Conservation (phyloP, 352 stramenopile species). For the Elongisporangium anandrum region DNA sequence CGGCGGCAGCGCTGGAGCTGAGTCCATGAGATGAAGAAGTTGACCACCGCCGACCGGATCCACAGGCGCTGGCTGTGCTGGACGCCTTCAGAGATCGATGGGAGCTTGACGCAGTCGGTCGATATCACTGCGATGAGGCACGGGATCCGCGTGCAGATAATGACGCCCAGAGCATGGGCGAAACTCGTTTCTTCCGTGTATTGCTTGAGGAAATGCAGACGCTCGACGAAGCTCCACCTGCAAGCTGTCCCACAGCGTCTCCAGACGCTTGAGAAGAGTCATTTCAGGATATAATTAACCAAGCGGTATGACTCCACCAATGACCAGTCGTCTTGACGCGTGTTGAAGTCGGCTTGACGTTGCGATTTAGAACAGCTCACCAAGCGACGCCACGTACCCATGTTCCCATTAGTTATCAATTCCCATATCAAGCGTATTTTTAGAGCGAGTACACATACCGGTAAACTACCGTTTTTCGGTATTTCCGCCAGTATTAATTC, state of each 20-base stretch:
- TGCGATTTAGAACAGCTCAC: no score
- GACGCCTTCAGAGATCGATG: conserved; percentile 4
- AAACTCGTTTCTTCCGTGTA: conserved; percentile 6
- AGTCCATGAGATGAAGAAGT: conserved; percentile 14
- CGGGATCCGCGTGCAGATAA: conserved; percentile 11
- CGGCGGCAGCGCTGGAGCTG: conserved; percentile 13
- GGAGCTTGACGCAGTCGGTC: conserved; percentile 16
- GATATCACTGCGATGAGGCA: conserved; percentile 13
- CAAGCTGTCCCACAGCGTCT: conserved; percentile 5
- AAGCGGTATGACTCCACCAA: no score
- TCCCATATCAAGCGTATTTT: no score
- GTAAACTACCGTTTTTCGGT: no score
- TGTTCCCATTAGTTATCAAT: no score
- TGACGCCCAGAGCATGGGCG: conserved; percentile 1
- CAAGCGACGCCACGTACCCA: no score
- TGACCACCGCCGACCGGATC: conserved; percentile 8
- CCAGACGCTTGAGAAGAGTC: neutral
- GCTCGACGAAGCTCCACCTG: conserved; percentile 15
- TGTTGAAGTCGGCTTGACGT: no score
- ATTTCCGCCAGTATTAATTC: no score
- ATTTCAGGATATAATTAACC: no score
- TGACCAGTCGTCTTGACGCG: no score
- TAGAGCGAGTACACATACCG: neutral
- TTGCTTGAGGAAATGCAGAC: conserved; percentile 2
- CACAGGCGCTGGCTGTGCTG: conserved; percentile 12